A percentile compares a stretch with the other conserved stretches of the same genome.
phyloP scores from a whole-genome alignment of 2,329 filamentous ascomycete species.

The Emergomyces orientalis region DNA sequence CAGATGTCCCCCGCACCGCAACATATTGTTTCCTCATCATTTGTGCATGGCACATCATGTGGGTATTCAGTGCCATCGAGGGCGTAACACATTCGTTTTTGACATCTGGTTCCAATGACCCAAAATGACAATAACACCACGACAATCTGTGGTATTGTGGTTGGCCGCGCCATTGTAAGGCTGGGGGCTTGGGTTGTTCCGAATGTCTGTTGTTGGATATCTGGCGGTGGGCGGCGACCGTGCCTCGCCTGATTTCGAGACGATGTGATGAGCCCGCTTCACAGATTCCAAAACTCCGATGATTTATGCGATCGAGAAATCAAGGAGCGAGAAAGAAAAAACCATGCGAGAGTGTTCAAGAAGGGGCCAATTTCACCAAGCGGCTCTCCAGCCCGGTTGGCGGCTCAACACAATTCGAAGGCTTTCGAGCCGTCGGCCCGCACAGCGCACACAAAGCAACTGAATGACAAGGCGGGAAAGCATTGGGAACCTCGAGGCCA shows the following conservation, averaged over 20 bases:
- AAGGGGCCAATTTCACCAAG: neutral
- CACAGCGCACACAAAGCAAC: neutral
- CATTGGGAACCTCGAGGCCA: neutral
- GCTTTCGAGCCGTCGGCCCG: neutral
- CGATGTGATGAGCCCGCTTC: neutral
- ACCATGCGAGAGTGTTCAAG: neutral
- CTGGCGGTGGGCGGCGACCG: neutral
- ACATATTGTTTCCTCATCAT: conserved; percentile 20
- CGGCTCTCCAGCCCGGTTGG: neutral
- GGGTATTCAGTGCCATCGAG: conserved; percentile 18
- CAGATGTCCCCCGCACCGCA: conserved; percentile 22
- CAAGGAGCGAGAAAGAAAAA: neutral
- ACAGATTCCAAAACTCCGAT: neutral
- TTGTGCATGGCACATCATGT: conserved; percentile 21
- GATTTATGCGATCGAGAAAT: neutral
- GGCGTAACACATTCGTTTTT: conserved; percentile 21
- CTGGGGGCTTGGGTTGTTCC: neutral
- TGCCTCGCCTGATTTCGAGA: neutral
- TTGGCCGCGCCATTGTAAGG: neutral
- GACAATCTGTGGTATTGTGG: neutral
- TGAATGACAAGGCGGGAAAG: neutral
- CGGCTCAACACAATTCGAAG: neutral
- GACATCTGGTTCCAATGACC: neutral
- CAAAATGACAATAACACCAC: neutral
- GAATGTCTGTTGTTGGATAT: neutral